These are phyloP conservation scores for Arthrobotrys conoides DNA, from an alignment of 2,329 filamentous ascomycete species.

Conservation along the genomic window DNA sequence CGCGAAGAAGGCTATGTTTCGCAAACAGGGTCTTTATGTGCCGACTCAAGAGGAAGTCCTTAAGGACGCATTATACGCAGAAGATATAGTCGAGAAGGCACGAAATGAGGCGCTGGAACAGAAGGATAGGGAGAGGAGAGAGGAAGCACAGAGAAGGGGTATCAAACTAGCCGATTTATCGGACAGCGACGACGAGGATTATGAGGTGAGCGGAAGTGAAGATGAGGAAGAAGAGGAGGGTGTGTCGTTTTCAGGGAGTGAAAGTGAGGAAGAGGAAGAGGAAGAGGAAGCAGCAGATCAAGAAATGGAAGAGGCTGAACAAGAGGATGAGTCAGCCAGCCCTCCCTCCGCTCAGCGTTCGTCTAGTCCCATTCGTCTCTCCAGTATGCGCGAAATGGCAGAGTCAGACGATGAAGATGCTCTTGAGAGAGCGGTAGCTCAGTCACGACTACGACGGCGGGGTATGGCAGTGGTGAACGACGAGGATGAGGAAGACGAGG, in stretches of 20 bases:
- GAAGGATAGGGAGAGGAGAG: slow-evolving; percentile 77
- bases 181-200: slow-evolving; percentile 68
- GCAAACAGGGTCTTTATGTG: slow-evolving; percentile 82
- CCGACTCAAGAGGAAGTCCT: slow-evolving; percentile 90
- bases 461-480: slow-evolving; percentile 44
- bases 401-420: slow-evolving; percentile 68
- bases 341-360: slow-evolving; percentile 42
- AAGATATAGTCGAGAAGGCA: slow-evolving; percentile 88
- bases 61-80: slow-evolving; percentile 83
- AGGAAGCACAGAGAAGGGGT: slow-evolving; percentile 69
- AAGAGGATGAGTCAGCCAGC: slow-evolving; percentile 62
- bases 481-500: slow-evolving; percentile 40
- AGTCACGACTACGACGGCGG: slow-evolving; percentile 13
- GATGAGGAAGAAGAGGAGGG: slow-evolving; percentile 66
- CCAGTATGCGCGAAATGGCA: slow-evolving; percentile 63
- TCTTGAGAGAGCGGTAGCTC: slow-evolving; percentile 65
- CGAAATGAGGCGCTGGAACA: slow-evolving; percentile 82
- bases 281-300: slow-evolving; percentile 66
- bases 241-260: slow-evolving; percentile 21
- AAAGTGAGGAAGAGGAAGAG: slow-evolving; percentile 31
- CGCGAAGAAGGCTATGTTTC: slow-evolving; percentile 81
- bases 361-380: slow-evolving; percentile 45
- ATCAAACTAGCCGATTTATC: slow-evolving; percentile 71
- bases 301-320: slow-evolving; percentile 67
- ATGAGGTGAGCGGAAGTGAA: slow-evolving; percentile 66